phyloP scores from a whole-genome alignment of 441 rosid genomes.

The Brassica hybrid region DNA sequence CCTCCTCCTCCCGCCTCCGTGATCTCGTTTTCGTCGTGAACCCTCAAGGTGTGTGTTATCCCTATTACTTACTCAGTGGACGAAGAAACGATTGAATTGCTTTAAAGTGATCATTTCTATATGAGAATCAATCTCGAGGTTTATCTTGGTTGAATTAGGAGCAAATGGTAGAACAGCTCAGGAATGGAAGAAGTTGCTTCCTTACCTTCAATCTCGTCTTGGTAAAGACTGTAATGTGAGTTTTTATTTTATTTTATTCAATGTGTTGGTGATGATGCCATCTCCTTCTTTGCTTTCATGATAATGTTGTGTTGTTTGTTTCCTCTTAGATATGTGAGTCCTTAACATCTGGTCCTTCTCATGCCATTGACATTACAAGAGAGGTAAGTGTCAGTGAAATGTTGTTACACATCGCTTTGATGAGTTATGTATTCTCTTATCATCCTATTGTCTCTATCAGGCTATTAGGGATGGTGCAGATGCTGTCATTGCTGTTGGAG shows the following conservation, averaged over 20 bases:
- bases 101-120: conserved; percentile 8
- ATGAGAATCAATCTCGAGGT: conserved; percentile 11
- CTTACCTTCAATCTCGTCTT: conserved; percentile 80
- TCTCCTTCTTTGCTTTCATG: too few relatives aligned
- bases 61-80: conserved; percentile 5
- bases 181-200: conserved; percentile 93
- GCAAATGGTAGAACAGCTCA: conserved; percentile 92
- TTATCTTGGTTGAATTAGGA: conserved; percentile 49
- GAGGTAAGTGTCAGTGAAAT: conserved; percentile 58
- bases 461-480: conserved; percentile 93
- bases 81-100: conserved; percentile 10
- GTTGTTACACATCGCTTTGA: not conserved
- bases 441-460: conserved; percentile 43
- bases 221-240: conserved; percentile 80
- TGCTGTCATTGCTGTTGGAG: conserved; percentile 98
- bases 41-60: conserved; percentile 64
- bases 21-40: conserved; percentile 94
- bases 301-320: too few relatives aligned
- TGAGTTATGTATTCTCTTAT: not conserved
- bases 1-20: conserved; percentile 61
- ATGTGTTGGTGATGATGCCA: too few relatives aligned
- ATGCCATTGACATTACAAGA: conserved; percentile 93
- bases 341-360: conserved; percentile 89
- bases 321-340: conserved; percentile 73
- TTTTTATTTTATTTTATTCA: not conserved